Evolutionary conservation across 495 filamentous ascomycete species (phyloP), one percentile per base, ranked within the genome.

Genomic region (Apodospora peruviana): DNA sequence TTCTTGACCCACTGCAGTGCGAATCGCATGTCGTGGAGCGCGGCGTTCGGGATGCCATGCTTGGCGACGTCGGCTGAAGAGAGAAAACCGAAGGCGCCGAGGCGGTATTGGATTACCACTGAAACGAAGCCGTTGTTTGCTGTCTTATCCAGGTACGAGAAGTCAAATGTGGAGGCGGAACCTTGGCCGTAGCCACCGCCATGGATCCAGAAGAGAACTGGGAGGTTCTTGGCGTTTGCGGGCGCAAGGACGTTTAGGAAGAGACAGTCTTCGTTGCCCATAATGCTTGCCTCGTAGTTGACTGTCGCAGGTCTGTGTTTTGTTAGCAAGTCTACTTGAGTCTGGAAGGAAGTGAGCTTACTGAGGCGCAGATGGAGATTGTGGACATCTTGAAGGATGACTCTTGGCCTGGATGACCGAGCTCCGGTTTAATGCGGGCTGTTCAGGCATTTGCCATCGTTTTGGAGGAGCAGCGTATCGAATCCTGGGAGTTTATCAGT

Each of bases 1-100:
- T 79, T 69, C 49, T 86, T 77, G n/a, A 89, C 76, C 87, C 87
- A 90, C 48, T 88, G 62, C 16, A 90, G 69, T 10, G 82, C 86
- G 27, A 84, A 69, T 2, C 77, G 72, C 59, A 89, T 86, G 57
- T 90, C 87, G 21, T 75, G 64, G 4, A 90, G 70, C 0, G 80
- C 87, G 1, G 76, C 75, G 50, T 90, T 91, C 20, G 78, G 71
- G 4, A 66, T 72, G 3, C 83, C 84, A 42, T 56, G 48, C 32
- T 43, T 47, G 17, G 53, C 52, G 19, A 68, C 43, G 16, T 64
- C 60, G 0, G 55, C 43, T 1, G 72, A 75, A 5, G 75, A 68
- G 22, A 74, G 60, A 44, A 72, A 78, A 1, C 76, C 76, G 40
- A 78, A 75, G 11, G 70, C 73, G 4, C 74, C 76, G 12, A 78